These are phyloP conservation scores for Starmerella sp. DNA, from an alignment of 805 yeast species.

Conservation along the genomic window DNA sequence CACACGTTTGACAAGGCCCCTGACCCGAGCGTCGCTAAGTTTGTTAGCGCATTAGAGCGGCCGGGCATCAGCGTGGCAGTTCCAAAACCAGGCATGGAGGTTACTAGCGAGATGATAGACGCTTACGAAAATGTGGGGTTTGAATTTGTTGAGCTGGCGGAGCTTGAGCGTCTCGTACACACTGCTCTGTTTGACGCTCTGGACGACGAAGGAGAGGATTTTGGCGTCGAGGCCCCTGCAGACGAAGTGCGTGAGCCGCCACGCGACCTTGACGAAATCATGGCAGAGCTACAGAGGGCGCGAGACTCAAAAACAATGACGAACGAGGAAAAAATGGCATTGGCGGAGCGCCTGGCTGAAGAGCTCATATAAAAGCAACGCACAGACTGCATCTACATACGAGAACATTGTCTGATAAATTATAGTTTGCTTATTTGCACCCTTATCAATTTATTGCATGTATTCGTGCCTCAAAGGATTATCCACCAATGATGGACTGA, in stretches of 20 bases:
- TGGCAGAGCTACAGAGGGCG: conserved; percentile 24
- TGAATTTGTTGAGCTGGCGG: conserved; percentile 25
- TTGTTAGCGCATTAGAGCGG: conserved; percentile 20
- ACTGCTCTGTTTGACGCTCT: conserved; percentile 12
- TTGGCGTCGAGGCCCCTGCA: neutral
- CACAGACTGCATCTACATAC: no score
- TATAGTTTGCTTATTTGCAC: no score
- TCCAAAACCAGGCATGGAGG: conserved; percentile 12
- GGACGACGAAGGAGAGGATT: conserved; percentile 2
- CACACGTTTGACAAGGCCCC: conserved; percentile 15
- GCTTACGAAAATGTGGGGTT: conserved; percentile 16
- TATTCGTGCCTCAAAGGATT: no score
- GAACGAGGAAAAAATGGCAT: conserved; percentile 26
- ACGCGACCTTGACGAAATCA: conserved; percentile 25
- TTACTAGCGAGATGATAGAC: neutral
- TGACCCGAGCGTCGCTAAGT: conserved; percentile 13
- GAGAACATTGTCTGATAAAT: no score
- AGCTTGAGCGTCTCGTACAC: conserved; percentile 20
- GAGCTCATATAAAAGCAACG: conserved; percentile 20
- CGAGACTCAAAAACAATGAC: conserved; percentile 21
- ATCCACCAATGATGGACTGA: no score
- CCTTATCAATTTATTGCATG: no score
- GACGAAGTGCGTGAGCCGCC: neutral
- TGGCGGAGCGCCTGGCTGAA: conserved; percentile 29
- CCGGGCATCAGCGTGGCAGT: conserved; percentile 25